phyloP scores from a whole-genome alignment of 495 filamentous ascomycete species.

The Wilcoxina mikolae region DNA sequence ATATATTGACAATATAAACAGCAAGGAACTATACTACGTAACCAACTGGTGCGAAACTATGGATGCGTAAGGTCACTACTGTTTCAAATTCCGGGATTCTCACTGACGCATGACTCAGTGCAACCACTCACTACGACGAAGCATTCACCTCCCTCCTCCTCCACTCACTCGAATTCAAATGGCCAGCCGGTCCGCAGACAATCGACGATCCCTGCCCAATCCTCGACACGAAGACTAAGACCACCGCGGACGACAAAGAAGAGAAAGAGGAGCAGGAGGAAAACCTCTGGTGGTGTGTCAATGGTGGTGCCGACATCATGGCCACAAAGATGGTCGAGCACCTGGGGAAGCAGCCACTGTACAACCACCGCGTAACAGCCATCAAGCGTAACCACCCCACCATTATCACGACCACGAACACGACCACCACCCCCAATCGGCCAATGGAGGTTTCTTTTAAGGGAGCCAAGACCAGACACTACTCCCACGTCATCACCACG shows the following conservation, averaged over 20 bases:
- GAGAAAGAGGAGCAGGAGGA: neutral
- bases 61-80: neutral
- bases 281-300: neutral
- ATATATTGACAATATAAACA: too few species aligned
- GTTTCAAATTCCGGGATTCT: neutral
- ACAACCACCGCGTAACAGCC: constrained; percentile 16
- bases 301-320: neutral
- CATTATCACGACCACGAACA: neutral
- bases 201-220: neutral
- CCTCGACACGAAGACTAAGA: too few species aligned
- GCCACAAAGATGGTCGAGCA: neutral
- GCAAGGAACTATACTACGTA: neutral
- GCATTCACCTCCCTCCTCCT: neutral
- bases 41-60: neutral
- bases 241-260: neutral
- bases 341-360: neutral
- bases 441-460: constrained; percentile 1
- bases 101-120: neutral
- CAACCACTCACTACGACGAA: neutral
- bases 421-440: neutral
- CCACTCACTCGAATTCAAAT: neutral
- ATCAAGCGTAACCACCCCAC: constrained; percentile 12
- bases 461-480: constrained; percentile 9
- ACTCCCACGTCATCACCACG: constrained; percentile 28
- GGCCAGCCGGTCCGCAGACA: neutral